Conservation (phyloP, 108 stramenopile genomes). For the Nitzschia sp. region DNA sequence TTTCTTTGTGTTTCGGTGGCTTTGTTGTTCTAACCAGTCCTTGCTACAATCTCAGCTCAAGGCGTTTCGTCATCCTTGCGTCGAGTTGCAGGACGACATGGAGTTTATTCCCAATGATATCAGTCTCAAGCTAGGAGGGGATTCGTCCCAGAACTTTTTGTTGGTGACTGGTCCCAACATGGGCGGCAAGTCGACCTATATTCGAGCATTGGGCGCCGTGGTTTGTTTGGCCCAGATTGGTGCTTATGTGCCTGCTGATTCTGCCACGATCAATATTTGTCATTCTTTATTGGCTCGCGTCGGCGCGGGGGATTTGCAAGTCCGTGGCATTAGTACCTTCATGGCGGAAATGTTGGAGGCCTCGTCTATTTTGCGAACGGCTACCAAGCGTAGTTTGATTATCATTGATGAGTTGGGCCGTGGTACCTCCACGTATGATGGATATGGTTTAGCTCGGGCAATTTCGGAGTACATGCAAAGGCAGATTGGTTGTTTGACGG, state of each 20-base stretch:
- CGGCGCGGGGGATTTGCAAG: constrained; percentile 95
- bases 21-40: neutral
- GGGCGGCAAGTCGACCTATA: constrained; percentile 90
- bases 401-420: constrained; percentile 99
- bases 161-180: constrained; percentile 99
- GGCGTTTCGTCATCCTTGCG: constrained; percentile 94
- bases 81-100: constrained; percentile 91
- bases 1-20: neutral
- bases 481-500: constrained; percentile 76
- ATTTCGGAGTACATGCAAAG: constrained; percentile 91
- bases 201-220: constrained; percentile 92
- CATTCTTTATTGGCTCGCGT: constrained; percentile 93
- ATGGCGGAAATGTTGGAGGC: constrained; percentile 99
- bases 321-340: constrained; percentile 96
- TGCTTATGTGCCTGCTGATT: constrained; percentile 81
- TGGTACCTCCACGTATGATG: constrained; percentile 97
- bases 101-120: constrained; percentile 97
- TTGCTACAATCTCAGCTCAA: constrained; percentile 38
- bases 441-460: constrained; percentile 96
- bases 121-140: constrained; percentile 55
- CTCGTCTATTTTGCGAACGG: constrained; percentile 85
- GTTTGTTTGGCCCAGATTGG: constrained; percentile 97
- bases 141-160: constrained; percentile 55
- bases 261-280: constrained; percentile 88
- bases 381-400: constrained; percentile 89